Conservation (phyloP, 345 rosid species). For the Rhizophora mangle region DNA sequence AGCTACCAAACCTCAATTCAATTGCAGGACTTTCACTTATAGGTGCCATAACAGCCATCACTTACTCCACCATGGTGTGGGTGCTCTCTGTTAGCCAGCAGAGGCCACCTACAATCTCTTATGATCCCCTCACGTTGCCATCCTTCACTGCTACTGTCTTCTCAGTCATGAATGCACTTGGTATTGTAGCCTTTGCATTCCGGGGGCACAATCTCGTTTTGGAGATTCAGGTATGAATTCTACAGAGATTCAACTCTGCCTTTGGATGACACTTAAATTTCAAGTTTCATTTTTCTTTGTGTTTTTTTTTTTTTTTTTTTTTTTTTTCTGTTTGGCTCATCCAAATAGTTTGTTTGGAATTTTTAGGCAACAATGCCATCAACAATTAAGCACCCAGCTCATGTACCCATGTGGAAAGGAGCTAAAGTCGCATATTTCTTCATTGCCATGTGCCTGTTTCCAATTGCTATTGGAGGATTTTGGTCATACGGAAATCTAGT, state of each 20-base stretch:
- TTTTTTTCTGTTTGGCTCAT: background rate
- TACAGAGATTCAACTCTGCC: background rate
- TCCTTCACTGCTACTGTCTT: conserved; percentile 58
- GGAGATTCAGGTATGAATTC: conserved; percentile 75
- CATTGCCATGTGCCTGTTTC: conserved; percentile 85
- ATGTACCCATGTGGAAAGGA: conserved; percentile 98
- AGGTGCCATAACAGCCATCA: conserved; percentile 92
- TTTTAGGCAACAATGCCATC: conserved; percentile 95
- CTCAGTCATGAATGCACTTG: conserved; percentile 85
- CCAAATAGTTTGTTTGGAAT: conserved; percentile 10
- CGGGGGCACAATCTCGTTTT: conserved; percentile 86
- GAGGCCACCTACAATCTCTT: conserved; percentile 76
- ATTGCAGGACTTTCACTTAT: conserved; percentile 92
- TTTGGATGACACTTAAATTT: background rate
- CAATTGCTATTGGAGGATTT: conserved; percentile 87
- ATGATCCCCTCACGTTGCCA: conserved; percentile 67
- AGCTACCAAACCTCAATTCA: conserved; percentile 96
- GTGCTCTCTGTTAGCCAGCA: conserved; percentile 88
- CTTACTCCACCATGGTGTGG: conserved; percentile 94
- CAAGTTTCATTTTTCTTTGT: too few relatives aligned
- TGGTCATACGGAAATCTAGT: conserved; percentile 98
- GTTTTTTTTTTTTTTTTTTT: too few relatives aligned
- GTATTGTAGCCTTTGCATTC: conserved; percentile 88
- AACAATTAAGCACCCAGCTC: conserved; percentile 95
- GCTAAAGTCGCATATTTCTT: conserved; percentile 91